Percentiles rank a stretch among this genome's conserved stretches.
Evolutionary conservation across 768 basidiomycete genomes (phyloP).

Genomic region (Kwoniella heveanensis): DNA sequence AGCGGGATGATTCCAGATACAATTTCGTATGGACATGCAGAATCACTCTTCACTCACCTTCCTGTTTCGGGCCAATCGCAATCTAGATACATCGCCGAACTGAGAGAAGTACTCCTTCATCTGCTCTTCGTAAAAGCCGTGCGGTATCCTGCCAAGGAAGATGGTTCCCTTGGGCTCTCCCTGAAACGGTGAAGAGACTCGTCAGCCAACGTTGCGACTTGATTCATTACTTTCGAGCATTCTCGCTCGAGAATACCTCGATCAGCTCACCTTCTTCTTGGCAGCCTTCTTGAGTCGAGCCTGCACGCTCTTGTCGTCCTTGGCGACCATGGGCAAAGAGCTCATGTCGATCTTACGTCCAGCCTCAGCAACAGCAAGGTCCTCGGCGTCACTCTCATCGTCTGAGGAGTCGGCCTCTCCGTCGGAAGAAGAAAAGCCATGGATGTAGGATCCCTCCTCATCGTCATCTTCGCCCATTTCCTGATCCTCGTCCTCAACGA

Average conservation of each 20-base stretch:
- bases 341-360: conserved; percentile 63
- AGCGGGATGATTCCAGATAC: too few relatives aligned
- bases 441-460: conserved; percentile 58
- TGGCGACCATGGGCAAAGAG: conserved; percentile 80
- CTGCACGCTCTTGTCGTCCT: conserved; percentile 80
- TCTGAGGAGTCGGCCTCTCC: conserved; percentile 65
- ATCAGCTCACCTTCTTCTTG: conserved; percentile 63
- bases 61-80: conserved; percentile 90
- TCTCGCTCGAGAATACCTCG: not conserved
- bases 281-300: conserved; percentile 62
- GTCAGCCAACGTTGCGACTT: too few relatives aligned
- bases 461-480: conserved; percentile 30
- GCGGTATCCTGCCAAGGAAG: conserved; percentile 86
- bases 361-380: conserved; percentile 57
- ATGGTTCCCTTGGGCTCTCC: conserved; percentile 76
- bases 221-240: too few relatives aligned
- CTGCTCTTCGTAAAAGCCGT: conserved; percentile 96
- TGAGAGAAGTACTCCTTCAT: conserved; percentile 90
- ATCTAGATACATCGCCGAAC: conserved; percentile 84
- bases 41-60: conserved; percentile 60
- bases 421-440: conserved; percentile 63
- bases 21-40: not conserved
- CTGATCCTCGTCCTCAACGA: conserved; percentile 28
- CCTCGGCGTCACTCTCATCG: conserved; percentile 62
- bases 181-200: conserved; percentile 48